Base-by-base conservation (phyloP, 805 yeast genomes). In the Nakazawaea molendinolei region DNA sequence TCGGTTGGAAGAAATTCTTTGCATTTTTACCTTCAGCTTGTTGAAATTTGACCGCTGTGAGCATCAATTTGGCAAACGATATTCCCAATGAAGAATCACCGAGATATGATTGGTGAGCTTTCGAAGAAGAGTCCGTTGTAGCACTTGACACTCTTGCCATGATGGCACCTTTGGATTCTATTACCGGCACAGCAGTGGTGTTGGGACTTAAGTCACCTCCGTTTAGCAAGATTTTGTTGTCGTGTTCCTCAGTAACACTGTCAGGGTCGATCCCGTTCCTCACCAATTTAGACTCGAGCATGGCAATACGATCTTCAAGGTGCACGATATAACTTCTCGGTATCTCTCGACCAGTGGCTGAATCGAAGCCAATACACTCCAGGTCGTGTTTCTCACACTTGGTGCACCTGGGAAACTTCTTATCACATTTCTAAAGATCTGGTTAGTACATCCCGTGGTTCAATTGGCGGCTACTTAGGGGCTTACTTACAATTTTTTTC, bases 301-400 rank as follows among this genome's bases (percentile, higher is more conserved):
- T 58, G 7, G 66, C 63, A 2, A 86, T 63, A 24, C 77, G 61
- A 38, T 75, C 78, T 51, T 86, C 96, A 40, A 86, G 60, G 46
- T 78, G 80, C 15, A 75, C 69, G 3, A 86, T 74, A 50, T 83
- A 82, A 3, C 86, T 81, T 25, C 97, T 61, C 0, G 96, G 94
- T 1, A 86, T 75, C 45, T 82, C 86, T 37, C 95, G 64, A 0
- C 95, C 95, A 0, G 95, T 85, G 5, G 87, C 86, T 0, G 95
- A 87, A 52, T 89, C 96, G 3, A 84, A 56, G 0, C 94, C 86
- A 4, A 86, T 76, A 58, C 97, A 87, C 5, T 82, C 84, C 3
- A 63, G 80, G 5, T 75, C 72, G 8, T 83, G 80, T 48, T 75
- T 73, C 28, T 55, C 63, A 52, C 89, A 80, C 23, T 68, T 65